Percentiles rank a stretch among this genome's conserved stretches.
Conservation (phyloP, 805 yeast genomes). For the Nakazawaea laoshanensis region DNA sequence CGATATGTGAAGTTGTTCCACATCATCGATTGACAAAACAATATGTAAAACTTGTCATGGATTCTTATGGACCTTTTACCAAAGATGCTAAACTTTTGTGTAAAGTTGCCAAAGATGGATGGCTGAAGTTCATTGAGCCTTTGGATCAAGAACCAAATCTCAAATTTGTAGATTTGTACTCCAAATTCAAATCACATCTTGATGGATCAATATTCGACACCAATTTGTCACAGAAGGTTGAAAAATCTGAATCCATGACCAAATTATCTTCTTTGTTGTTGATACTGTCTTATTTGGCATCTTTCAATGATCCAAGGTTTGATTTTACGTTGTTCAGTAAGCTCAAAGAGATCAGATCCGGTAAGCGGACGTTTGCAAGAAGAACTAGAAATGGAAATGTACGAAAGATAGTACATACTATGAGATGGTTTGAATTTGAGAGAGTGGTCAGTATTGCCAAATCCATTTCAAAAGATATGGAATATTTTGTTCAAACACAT, state of each 20-base stretch:
- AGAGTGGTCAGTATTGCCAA: constrained; percentile 73
- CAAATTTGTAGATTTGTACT: constrained; percentile 3
- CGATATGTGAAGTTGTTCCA: background rate
- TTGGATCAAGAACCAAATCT: background rate
- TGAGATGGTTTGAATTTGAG: constrained; percentile 70
- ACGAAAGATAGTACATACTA: constrained; percentile 43
- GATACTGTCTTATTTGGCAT: constrained; percentile 77
- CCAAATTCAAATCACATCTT: constrained; percentile 1
- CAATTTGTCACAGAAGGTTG: background rate
- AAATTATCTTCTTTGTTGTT: constrained; percentile 56
- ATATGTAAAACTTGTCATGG: constrained; percentile 6
- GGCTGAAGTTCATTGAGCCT: constrained; percentile 4
- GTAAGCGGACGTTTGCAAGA: constrained; percentile 27
- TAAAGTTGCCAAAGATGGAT: background rate
- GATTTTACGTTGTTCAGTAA: constrained; percentile 68
- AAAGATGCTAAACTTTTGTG: constrained; percentile 3
- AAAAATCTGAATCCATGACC: background rate
- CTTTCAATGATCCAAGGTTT: constrained; percentile 60
- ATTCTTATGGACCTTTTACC: constrained; percentile 8
- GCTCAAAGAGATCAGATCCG: constrained; percentile 37
- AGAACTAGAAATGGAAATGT: constrained; percentile 41
- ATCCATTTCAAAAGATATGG: constrained; percentile 47
- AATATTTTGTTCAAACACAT: constrained; percentile 17
- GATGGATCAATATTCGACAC: background rate
- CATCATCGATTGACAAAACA: background rate